Base-by-base conservation (phyloP, 768 basidiomycete genomes). In the Russula abietina region DNA sequence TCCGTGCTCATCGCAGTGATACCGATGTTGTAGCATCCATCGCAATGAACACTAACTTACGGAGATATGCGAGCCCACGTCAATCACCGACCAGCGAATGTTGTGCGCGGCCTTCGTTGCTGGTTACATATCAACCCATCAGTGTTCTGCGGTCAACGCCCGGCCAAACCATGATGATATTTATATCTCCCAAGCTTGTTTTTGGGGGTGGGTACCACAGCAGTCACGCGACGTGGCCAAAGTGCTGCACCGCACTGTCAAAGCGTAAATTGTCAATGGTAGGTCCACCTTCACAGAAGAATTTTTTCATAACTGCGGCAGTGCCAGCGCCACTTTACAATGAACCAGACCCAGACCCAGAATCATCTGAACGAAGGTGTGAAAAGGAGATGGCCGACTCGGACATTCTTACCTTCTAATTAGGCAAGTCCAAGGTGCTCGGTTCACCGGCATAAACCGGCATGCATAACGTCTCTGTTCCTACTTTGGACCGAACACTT, bases 51-150 rank as follows among this genome's bases (percentile, higher is more conserved):
- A n/a, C n/a, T n/a, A 19, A 36, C 6, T 11, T 19, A 24, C 49
- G 58, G 58, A 52, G 49, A 59, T 59, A 24, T 32, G 58, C 39
- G 39, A 51, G 19, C n/a, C 33, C 39, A 52, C 33, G 39, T 43
- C 39, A 10, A 9, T 43, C 33, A 30, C 58, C 50, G 50, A 30
- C 10, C 28, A 32, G 10, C 11, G 19, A 36, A 33, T 14, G 8
- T 24, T 39, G 36, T 19, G 57, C 46, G 57, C 46, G 46, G 19
- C 50, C 49, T n/a, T 51, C 26, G 49, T 51, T 51, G 46, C 57
- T 41, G 38, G 57, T 22, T 49, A 49, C 46, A 11, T 1, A 41
- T n/a, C 10, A 36, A 36, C 4, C 3, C 12, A 19, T 32, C 10
- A 28, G 12, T 17, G 0, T 10, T 11, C n/a, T 17, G 56, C 12